Conservation (phyloP, 2,329 filamentous ascomycete genomes). For the Cryphonectria nitschkei region DNA sequence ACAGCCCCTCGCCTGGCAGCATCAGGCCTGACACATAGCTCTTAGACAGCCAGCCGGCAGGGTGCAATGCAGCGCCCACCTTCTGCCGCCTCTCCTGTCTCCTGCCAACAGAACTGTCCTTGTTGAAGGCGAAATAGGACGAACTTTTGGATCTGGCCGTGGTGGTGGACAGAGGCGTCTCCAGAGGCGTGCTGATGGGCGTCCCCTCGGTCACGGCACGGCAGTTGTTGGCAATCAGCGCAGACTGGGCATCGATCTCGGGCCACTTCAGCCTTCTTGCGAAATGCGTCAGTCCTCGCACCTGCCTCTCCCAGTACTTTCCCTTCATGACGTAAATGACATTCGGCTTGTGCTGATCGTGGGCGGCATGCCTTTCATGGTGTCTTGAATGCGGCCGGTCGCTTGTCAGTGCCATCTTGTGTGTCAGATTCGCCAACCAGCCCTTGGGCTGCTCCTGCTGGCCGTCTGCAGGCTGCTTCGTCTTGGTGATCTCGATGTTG, state of each 20-base stretch:
- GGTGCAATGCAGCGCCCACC: slow-evolving; percentile 60
- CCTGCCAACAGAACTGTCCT: slow-evolving; percentile 34
- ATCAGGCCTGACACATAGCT: slow-evolving; percentile 69
- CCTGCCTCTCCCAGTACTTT: slow-evolving; percentile 60
- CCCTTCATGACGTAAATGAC: slow-evolving; percentile 56
- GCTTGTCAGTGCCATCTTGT: slow-evolving; percentile 52
- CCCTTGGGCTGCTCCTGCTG: slow-evolving; percentile 38
- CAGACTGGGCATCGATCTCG: slow-evolving; percentile 56
- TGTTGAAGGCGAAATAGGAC: slow-evolving; percentile 48
- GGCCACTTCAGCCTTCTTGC: slow-evolving; percentile 67
- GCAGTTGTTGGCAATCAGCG: slow-evolving; percentile 53
- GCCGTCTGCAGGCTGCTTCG: slow-evolving; percentile 37
- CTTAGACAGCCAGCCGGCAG: slow-evolving; percentile 68
- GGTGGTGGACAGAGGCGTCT: slow-evolving; percentile 41
- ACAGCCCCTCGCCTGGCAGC: slow-evolving; percentile 65
- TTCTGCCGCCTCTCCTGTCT: slow-evolving; percentile 52
- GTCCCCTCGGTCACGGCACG: slow-evolving; percentile 47
- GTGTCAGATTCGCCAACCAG: slow-evolving; percentile 63
- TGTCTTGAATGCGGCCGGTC: slow-evolving; percentile 36
- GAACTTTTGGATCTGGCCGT: slow-evolving; percentile 42
- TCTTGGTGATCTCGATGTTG: slow-evolving; percentile 63
- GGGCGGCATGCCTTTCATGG: slow-evolving; percentile 45
- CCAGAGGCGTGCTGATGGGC: slow-evolving; percentile 46
- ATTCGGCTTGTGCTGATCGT: slow-evolving; percentile 42
- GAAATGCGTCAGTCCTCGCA: slow-evolving; percentile 66